Evolutionary conservation across 202 grass and related monocot species (phyloP), one percentile per base, ranked within the genome.

Genomic region (Schoenoplectus triqueter): DNA sequence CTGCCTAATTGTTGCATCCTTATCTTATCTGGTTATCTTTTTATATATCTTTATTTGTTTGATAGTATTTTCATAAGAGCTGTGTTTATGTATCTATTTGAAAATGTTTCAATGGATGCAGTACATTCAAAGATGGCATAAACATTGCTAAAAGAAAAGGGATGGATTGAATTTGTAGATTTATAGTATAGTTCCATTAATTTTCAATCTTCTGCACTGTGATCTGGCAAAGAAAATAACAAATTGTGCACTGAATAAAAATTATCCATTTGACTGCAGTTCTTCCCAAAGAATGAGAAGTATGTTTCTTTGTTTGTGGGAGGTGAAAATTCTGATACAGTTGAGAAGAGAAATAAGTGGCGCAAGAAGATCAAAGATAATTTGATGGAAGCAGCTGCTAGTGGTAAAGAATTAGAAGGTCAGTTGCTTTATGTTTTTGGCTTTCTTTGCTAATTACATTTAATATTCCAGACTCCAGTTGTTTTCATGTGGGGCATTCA

Each of bases 281-380:
- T 99, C 85, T 96, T 96, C 84, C 97, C 97, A n/a, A 99, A 99
- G 83, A 91, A 87, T 78, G 93, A 96, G 64, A 96, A 92, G 88
- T 99, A 94, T 75, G 85, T 96, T 3, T 83, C 97, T 0, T 60
- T 99, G 82, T 99, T 99, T 50, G 19, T 77, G 19, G 90, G 92
- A 73, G 96, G 90, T 14, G 85, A 91, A 91, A 87, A 87, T 44
- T 39, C 70, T n/a, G 87, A 92, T 83, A 59, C 73, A 67, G 77
- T 91, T 59, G 90, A 92, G 65, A 92, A 91, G 86, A 95, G 90
- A 88, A 92, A 86, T 86, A 89, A 85, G 81, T 94, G 93, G 88
- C 87, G 88, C 70, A 88, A 91, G 82, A 88, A 94, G 84, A 94
- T 98, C 74, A 98, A 98, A 86, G 92, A 88, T 21, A 92, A 94